Percentiles rank a stretch among this genome's conserved stretches.
phyloP scores from a whole-genome alignment of 306 rosid genomes.

The Trifolium dubium region DNA sequence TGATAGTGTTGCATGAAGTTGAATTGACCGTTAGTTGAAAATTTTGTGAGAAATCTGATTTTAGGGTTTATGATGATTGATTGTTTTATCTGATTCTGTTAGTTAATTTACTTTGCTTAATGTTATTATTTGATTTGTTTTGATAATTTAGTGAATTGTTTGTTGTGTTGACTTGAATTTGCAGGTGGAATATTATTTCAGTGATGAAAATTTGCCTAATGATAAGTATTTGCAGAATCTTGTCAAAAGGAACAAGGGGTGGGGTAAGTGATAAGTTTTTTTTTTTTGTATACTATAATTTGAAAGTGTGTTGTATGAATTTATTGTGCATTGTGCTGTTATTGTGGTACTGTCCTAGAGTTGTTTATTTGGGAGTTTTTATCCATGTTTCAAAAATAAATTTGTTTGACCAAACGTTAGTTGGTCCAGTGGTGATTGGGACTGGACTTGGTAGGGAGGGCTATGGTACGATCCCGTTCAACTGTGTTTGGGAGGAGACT shows the following conservation, averaged over 20 bases:
- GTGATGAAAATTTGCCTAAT: conserved; percentile 78
- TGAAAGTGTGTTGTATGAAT: conserved; percentile 22
- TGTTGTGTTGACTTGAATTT: conserved; percentile 42
- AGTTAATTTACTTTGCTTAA: background rate
- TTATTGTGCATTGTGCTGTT: conserved; percentile 22
- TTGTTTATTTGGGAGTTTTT: conserved; percentile 10
- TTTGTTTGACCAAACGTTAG: too few species aligned
- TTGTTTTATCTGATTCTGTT: background rate
- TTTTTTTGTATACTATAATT: background rate
- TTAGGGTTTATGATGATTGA: conserved; percentile 18
- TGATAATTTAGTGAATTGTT: background rate
- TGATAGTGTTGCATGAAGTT: background rate
- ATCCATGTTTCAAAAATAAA: background rate
- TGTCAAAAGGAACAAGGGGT: conserved; percentile 87
- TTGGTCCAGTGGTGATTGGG: too few species aligned
- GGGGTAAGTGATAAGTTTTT: conserved; percentile 56
- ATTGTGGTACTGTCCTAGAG: background rate
- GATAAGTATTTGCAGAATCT: conserved; percentile 71
- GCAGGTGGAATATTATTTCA: conserved; percentile 93
- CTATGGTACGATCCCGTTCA: too few species aligned
- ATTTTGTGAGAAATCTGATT: background rate
- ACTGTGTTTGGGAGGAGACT: too few species aligned
- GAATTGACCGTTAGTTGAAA: background rate
- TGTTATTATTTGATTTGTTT: background rate
- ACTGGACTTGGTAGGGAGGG: too few species aligned